Evolutionary conservation across 1,139 yeast genomes (phyloP).

Genomic region (Suhomyces anneliseae): DNA sequence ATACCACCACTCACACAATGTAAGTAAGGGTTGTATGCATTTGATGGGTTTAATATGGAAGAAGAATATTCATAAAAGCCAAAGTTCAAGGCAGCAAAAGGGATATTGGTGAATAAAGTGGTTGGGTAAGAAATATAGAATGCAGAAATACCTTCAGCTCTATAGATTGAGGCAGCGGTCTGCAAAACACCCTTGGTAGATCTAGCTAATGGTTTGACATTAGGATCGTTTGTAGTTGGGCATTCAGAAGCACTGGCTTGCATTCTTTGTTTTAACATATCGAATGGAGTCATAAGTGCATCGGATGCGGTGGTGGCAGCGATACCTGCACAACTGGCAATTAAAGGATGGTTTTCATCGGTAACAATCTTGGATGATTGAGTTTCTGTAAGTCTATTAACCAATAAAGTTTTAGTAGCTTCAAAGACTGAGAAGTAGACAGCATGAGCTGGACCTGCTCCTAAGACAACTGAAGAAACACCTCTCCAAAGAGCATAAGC

Average conservation of each 20-base stretch:
- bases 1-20: slow-evolving; percentile 95
- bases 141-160: slow-evolving; percentile 75
- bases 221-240: slow-evolving; percentile 7
- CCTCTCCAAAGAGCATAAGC: slow-evolving; percentile 92
- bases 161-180: slow-evolving; percentile 54
- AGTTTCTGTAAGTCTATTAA: slow-evolving; percentile 39
- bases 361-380: slow-evolving; percentile 45
- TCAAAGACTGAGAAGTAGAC: slow-evolving; percentile 97
- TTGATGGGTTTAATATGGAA: slow-evolving; percentile 73
- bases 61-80: slow-evolving; percentile 88
- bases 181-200: slow-evolving; percentile 23
- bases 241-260: slow-evolving; percentile 29
- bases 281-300: slow-evolving; percentile 97
- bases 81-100: slow-evolving; percentile 93
- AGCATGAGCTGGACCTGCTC: slow-evolving; percentile 99
- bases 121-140: slow-evolving; percentile 95
- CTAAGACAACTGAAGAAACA: slow-evolving; percentile 85
- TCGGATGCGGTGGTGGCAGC: slow-evolving; percentile 92
- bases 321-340: slow-evolving; percentile 89
- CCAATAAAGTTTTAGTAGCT: slow-evolving; percentile 64
- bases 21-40: slow-evolving; percentile 79
- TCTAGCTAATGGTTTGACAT: slow-evolving; percentile 13
- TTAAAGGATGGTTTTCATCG: slow-evolving; percentile 72
- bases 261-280: slow-evolving; percentile 81
- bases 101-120: slow-evolving; percentile 87